phyloP scores from a whole-genome alignment of 2,329 filamentous ascomycete species.

The Ceratocystis colombiana region DNA sequence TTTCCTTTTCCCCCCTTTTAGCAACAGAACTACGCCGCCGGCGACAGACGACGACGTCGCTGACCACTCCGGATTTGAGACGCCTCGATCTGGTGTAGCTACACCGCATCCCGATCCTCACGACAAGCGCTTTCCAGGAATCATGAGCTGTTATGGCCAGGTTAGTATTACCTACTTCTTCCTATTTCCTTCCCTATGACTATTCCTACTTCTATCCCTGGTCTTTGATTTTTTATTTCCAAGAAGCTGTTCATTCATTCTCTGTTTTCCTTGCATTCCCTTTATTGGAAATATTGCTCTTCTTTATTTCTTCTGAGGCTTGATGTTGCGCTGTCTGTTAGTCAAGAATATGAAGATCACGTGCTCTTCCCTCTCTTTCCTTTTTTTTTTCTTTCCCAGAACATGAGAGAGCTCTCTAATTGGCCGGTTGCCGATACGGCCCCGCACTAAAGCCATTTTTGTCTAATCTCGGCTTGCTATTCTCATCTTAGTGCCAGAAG shows the following conservation, averaged over 20 bases:
- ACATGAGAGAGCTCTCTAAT: slow-evolving; percentile 33
- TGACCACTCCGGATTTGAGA: slow-evolving; percentile 73
- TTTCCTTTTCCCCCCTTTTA: slow-evolving; percentile 29
- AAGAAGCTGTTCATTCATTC: too few species aligned
- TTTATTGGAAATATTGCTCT: background rate
- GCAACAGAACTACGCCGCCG: slow-evolving; percentile 42
- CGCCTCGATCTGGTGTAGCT: slow-evolving; percentile 79
- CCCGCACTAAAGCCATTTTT: slow-evolving; percentile 9
- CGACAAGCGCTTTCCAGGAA: slow-evolving; percentile 90
- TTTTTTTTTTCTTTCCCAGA: slow-evolving; percentile 1
- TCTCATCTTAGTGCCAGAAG: slow-evolving; percentile 16
- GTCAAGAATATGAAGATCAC: too few species aligned
- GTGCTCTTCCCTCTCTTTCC: background rate
- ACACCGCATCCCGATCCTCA: slow-evolving; percentile 88
- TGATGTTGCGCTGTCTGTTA: too few species aligned
- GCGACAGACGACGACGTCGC: slow-evolving; percentile 57
- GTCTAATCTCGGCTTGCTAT: slow-evolving; percentile 1
- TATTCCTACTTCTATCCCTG: too few species aligned
- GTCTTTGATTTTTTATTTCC: too few species aligned
- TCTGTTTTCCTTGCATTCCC: too few species aligned
- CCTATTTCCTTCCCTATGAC: slow-evolving; percentile 30
- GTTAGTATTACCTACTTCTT: slow-evolving; percentile 74
- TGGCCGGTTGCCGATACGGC: slow-evolving; percentile 32
- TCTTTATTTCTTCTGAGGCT: too few species aligned
- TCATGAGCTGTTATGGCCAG: slow-evolving; percentile 98